Evolutionary conservation across 768 basidiomycete species (phyloP).

Genomic region (Russula virescens): DNA sequence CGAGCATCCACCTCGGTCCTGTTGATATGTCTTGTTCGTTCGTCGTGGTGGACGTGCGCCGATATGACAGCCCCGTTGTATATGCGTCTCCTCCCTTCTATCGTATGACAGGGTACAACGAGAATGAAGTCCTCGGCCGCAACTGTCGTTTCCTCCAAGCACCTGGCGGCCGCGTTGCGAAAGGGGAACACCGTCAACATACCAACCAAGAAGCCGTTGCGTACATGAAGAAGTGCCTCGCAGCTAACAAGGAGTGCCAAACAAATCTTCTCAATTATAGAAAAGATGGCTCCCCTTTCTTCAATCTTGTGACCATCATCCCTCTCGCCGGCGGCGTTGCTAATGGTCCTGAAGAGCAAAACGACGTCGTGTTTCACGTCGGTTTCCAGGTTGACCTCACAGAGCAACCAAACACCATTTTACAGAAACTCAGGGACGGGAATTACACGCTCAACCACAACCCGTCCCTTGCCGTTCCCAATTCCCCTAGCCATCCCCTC

Average conservation of each 20-base stretch:
- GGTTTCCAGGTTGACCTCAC: constrained; percentile 95
- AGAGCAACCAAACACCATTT: constrained; percentile 77
- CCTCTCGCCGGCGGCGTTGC: constrained; percentile 63
- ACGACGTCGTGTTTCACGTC: constrained; percentile 79
- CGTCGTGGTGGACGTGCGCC: constrained; percentile 77
- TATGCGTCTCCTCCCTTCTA: constrained; percentile 87
- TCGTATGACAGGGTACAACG: constrained; percentile 65
- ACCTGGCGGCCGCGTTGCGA: constrained; percentile 53
- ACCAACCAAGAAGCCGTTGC: constrained; percentile 64
- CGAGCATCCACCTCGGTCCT: constrained; percentile 75
- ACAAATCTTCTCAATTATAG: constrained; percentile 82
- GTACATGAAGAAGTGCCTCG: constrained; percentile 58
- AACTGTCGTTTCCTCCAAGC: constrained; percentile 92
- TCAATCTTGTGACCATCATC: constrained; percentile 89
- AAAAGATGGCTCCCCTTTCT: constrained; percentile 78
- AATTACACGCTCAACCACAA: constrained; percentile 65
- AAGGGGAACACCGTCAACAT: constrained; percentile 49
- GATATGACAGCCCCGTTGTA: constrained; percentile 81
- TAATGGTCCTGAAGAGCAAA: constrained; percentile 46
- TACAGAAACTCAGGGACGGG: constrained; percentile 74
- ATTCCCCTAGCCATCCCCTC: constrained; percentile 21
- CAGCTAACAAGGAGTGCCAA: constrained; percentile 83
- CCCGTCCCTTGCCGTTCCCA: constrained; percentile 21
- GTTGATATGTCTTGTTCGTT: constrained; percentile 93
- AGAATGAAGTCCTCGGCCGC: constrained; percentile 73